Evolutionary conservation across 306 rosid species (phyloP).

Genomic region (Acacia acuminata): DNA sequence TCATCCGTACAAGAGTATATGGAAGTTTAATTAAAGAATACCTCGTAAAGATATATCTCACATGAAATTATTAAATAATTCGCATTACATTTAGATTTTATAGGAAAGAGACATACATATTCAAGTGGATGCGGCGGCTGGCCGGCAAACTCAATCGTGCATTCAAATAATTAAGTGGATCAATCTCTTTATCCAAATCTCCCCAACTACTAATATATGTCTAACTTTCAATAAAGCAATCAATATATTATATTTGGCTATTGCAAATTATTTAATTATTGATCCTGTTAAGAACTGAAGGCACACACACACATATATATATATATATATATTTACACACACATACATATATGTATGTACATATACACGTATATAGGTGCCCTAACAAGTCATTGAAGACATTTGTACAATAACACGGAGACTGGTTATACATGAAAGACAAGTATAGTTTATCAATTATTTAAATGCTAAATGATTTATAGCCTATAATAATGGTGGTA

Average conservation of each 20-base stretch:
- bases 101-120: neutral
- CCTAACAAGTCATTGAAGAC: neutral
- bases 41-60: neutral
- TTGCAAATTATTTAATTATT: neutral
- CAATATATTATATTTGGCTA: neutral
- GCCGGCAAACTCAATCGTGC: neutral
- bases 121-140: conserved; percentile 1
- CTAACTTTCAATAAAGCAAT: neutral
- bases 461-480: neutral
- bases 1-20: too few species aligned
- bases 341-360: neutral
- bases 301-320: neutral
- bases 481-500: neutral
- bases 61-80: neutral
- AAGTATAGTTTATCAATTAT: neutral
- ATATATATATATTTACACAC: too few species aligned
- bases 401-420: neutral
- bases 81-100: neutral
- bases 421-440: neutral
- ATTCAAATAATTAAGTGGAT: neutral
- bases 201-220: neutral
- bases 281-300: neutral
- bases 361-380: neutral
- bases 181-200: neutral
- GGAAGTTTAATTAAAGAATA: neutral